Percentiles rank a stretch among this genome's conserved stretches.
phyloP scores from a whole-genome alignment of 2,329 filamentous ascomycete genomes.

The Gnomoniopsis smithogilvyi region DNA sequence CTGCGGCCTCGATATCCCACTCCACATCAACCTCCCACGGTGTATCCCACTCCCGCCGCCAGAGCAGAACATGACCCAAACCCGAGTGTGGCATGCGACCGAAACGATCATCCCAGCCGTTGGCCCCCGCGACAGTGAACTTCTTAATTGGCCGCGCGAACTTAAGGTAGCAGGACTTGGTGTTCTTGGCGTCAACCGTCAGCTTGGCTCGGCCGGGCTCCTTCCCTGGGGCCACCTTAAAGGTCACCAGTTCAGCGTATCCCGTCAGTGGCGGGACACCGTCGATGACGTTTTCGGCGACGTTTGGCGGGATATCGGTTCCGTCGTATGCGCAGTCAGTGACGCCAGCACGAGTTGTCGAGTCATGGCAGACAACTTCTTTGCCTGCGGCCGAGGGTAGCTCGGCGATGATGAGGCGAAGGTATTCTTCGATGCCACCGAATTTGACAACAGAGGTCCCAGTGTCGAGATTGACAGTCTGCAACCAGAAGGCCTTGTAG shows the following conservation, averaged over 20 bases:
- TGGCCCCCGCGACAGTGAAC: conserved; percentile 61
- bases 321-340: conserved; percentile 70
- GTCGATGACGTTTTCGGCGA: conserved; percentile 46
- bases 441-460: conserved; percentile 69
- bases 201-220: conserved; percentile 51
- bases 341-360: conserved; percentile 44
- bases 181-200: conserved; percentile 68
- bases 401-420: conserved; percentile 62
- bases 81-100: conserved; percentile 60
- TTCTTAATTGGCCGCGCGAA: conserved; percentile 66
- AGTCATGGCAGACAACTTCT: conserved; percentile 48
- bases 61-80: conserved; percentile 68
- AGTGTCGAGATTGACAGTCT: conserved; percentile 73
- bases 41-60: conserved; percentile 76
- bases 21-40: conserved; percentile 73
- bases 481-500: conserved; percentile 84
- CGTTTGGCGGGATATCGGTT: conserved; percentile 54
- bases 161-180: conserved; percentile 71
- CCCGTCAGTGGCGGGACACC: conserved; percentile 38
- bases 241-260: conserved; percentile 60
- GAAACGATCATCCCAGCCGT: conserved; percentile 61
- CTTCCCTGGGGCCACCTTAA: conserved; percentile 50
- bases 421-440: conserved; percentile 63
- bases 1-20: conserved; percentile 45
- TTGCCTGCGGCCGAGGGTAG: conserved; percentile 70